phyloP scores from a whole-genome alignment of 1,284 basidiomycete genomes.

The Rhizoctonia solani region DNA sequence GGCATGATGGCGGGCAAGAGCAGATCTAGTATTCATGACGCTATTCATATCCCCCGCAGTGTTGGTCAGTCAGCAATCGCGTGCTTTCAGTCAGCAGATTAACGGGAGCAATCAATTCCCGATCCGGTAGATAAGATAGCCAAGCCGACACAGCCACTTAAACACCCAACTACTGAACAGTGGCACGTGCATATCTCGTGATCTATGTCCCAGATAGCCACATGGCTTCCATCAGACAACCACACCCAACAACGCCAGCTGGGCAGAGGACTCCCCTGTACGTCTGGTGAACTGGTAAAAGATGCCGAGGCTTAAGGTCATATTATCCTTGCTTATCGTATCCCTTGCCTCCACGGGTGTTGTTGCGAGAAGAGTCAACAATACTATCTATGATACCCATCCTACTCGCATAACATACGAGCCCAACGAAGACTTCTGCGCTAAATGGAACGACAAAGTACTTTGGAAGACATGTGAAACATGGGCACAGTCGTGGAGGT shows the following conservation, averaged over 20 bases:
- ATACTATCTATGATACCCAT: constrained; percentile 15
- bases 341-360: too few species aligned
- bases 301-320: too few species aligned
- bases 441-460: neutral
- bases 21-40: neutral
- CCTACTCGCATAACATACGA: neutral
- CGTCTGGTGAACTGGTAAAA: too few species aligned
- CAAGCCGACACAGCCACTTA: too few species aligned
- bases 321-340: too few species aligned
- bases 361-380: neutral
- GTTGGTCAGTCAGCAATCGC: neutral
- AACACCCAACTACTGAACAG: too few species aligned
- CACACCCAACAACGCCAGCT: too few species aligned
- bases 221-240: too few species aligned
- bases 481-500: neutral
- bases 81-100: neutral
- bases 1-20: neutral
- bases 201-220: too few species aligned
- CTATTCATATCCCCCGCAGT: neutral
- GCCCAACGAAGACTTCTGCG: constrained; percentile 10
- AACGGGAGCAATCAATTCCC: neutral
- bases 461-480: constrained; percentile 8
- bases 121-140: neutral
- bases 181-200: too few species aligned
- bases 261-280: too few species aligned